Percentiles rank a stretch among this genome's conserved stretches.
phyloP scores from a whole-genome alignment of 331 rosid species.

The Phaseolus coccineus region DNA sequence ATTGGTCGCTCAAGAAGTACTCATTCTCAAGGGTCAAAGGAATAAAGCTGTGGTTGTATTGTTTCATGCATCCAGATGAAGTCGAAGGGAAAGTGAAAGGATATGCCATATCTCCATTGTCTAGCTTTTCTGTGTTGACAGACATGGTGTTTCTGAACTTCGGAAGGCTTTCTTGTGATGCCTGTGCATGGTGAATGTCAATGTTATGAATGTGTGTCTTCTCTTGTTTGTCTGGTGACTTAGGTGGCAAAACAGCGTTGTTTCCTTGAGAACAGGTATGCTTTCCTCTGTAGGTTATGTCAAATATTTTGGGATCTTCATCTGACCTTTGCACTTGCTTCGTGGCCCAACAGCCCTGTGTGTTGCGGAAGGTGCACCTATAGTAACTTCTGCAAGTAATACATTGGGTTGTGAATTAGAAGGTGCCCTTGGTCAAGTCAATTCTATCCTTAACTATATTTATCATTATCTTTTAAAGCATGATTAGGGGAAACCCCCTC shows the following conservation, averaged over 20 bases:
- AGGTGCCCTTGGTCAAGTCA: slow-evolving; percentile 26
- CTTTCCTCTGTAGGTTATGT: slow-evolving; percentile 80
- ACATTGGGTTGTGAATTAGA: slow-evolving; percentile 37
- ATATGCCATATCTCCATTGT: slow-evolving; percentile 50
- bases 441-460: background rate
- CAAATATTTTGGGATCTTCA: slow-evolving; percentile 76
- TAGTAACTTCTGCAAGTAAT: slow-evolving; percentile 90
- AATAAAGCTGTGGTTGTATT: slow-evolving; percentile 51
- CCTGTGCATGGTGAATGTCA: slow-evolving; percentile 47
- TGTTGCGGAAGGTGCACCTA: slow-evolving; percentile 89
- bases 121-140: slow-evolving; percentile 47
- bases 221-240: slow-evolving; percentile 71
- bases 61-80: slow-evolving; percentile 55
- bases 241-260: slow-evolving; percentile 55
- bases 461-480: slow-evolving; percentile 31
- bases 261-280: slow-evolving; percentile 82
- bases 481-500: slow-evolving; percentile 23
- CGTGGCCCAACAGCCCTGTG: slow-evolving; percentile 84
- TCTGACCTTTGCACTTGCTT: slow-evolving; percentile 98
- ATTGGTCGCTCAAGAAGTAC: slow-evolving; percentile 56
- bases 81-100: slow-evolving; percentile 74
- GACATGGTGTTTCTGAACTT: slow-evolving; percentile 48
- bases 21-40: slow-evolving; percentile 54
- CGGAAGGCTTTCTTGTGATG: slow-evolving; percentile 48
- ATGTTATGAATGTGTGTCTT: slow-evolving; percentile 38